Evolutionary conservation across 1,139 yeast genomes (phyloP), one percentile per base, ranked within the genome.

Genomic region (Pichia sp.): DNA sequence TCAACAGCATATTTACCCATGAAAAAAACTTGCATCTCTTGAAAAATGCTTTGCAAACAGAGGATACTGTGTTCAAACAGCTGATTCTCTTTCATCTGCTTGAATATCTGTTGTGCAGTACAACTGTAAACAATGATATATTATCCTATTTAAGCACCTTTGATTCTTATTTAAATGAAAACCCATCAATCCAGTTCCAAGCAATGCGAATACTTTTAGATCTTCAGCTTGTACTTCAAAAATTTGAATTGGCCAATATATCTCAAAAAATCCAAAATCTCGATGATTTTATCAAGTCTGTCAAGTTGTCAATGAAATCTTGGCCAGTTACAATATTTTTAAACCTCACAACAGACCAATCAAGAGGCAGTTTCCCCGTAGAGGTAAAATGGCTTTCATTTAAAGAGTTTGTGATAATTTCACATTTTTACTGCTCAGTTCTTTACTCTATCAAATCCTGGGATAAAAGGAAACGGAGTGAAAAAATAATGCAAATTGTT

Each of bases 361-460:
- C 31, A 10, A 14, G 14, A 12, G 12, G 10, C 4, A 10, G 24
- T 30, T 33, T 54, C 15, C 46, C 54, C 2, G 35, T 56, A 18
- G 49, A 51, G 12, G 47, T 65, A 14, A 47, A 51, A 7, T 72
- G 77, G 77, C 46, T 72, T 17, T 61, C 63, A 26, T 56, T 66
- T 2, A 65, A 64, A 32, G 75, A 72, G 43, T 70, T 69, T 50
- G 60, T 63, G 3, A 54, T 68, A 15, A 42, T 64, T 39, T 61
- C 69, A 25, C 70, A 68, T 49, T 61, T 69, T 34, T 50, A 41
- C 38, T 38, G 41, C 10, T 36, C 38, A 11, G 33, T 41, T 2
- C 28, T 61, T 17, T 59, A 62, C 35, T 45, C 68, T 28, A 51
- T 53, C 26, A 67, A 62, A 34, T 54, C 66, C 0, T 56, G 62